Percentiles rank a stretch among this genome's conserved stretches.
phyloP scores from a whole-genome alignment of 495 filamentous ascomycete genomes.

The Trichoderma asperelloides region DNA sequence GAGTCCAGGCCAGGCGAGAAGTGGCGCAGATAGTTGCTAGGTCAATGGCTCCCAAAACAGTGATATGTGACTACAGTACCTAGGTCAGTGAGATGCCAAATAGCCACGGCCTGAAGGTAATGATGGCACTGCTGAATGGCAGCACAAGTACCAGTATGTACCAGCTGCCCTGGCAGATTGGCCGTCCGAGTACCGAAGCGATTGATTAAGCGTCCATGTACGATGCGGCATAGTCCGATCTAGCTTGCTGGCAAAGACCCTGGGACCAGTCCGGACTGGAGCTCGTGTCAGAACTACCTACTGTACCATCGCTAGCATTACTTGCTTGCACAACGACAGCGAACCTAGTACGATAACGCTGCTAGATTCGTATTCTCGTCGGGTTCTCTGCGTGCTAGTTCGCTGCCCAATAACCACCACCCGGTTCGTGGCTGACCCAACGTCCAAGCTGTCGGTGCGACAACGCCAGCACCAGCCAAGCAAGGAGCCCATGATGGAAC shows the following conservation, averaged over 20 bases:
- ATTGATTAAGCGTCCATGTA: constrained; percentile 2
- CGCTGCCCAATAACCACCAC: neutral
- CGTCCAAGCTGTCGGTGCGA: neutral
- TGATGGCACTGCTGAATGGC: neutral
- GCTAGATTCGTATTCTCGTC: too few species aligned
- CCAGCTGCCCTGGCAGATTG: neutral
- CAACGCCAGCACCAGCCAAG: neutral
- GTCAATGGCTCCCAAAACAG: neutral
- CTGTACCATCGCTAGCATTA: neutral
- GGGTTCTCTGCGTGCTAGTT: neutral
- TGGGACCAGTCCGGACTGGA: neutral
- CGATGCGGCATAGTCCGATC: constrained; percentile 5
- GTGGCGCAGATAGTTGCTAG: neutral
- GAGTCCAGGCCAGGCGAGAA: too few species aligned
- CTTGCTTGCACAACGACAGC: neutral
- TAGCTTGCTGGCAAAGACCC: neutral
- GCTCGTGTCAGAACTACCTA: neutral
- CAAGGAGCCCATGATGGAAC: too few species aligned
- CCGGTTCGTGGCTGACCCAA: neutral
- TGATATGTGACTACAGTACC: neutral
- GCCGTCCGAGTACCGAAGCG: neutral
- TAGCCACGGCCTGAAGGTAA: neutral
- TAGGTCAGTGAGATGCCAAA: neutral
- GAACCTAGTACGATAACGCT: too few species aligned
- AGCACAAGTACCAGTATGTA: neutral